These are phyloP conservation scores for Misopates orontium DNA, from an alignment of 257 asterid genomes.

Conservation along the genomic window DNA sequence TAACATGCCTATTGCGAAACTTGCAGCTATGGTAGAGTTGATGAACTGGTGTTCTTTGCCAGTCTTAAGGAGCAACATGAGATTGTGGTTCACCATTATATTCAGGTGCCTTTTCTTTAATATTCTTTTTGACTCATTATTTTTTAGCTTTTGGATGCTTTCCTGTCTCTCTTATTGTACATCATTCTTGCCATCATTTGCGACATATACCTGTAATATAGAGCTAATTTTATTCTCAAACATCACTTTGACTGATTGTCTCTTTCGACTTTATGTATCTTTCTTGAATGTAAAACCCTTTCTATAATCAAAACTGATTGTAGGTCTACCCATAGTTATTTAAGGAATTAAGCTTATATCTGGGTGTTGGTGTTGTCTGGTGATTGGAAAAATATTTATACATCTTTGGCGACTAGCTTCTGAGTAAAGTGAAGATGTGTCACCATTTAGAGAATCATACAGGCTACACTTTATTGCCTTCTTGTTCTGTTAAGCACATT, in stretches of 20 bases:
- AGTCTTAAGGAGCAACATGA: conserved; percentile 89
- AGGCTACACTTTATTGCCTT: conserved; percentile 15
- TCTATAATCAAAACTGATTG: conserved; percentile 15
- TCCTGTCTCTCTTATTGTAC: conserved; percentile 7
- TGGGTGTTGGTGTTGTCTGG: conserved; percentile 9
- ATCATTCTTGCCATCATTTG: conserved; percentile 9
- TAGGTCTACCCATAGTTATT: not conserved
- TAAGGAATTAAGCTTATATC: conserved; percentile 16
- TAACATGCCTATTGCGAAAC: conserved; percentile 30
- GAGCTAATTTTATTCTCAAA: conserved; percentile 6
- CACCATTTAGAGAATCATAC: conserved; percentile 10
- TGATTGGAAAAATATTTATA: not conserved
- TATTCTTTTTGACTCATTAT: conserved; percentile 10
- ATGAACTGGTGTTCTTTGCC: conserved; percentile 97
- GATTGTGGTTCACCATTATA: conserved; percentile 90
- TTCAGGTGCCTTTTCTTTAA: conserved; percentile 69
- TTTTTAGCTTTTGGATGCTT: not conserved
- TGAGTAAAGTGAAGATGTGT: conserved; percentile 3
- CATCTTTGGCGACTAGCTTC: conserved; percentile 7
- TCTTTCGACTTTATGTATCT: conserved; percentile 3
- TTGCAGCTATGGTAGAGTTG: conserved; percentile 94
- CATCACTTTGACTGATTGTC: conserved; percentile 7
- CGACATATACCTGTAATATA: not conserved
- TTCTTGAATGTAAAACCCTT: conserved; percentile 17
- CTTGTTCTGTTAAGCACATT: conserved; percentile 10